Conservation (phyloP, 106 monocot species). For the Dactylorhiza incarnata region DNA sequence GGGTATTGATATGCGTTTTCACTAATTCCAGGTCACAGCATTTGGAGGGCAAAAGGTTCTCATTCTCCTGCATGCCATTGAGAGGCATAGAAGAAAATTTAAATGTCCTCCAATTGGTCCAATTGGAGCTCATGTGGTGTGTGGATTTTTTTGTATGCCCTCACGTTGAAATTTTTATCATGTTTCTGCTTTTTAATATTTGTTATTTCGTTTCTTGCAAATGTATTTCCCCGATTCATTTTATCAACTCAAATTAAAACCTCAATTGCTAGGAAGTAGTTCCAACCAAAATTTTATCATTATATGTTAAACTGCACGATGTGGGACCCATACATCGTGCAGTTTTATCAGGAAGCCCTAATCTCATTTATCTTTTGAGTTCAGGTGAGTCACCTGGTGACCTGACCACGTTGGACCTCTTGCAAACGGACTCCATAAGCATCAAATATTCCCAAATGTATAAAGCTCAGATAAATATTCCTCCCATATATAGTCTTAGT, state of each 20-base stretch:
- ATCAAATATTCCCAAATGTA: too few species aligned
- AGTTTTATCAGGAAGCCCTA: too few species aligned
- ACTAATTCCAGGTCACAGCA: slow-evolving; percentile 59
- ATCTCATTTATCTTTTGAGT: too few species aligned
- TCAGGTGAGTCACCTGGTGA: too few species aligned
- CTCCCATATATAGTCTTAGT: too few species aligned
- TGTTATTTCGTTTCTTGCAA: not conserved
- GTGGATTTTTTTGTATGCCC: not conserved
- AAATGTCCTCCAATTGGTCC: slow-evolving; percentile 78
- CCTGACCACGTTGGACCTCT: too few species aligned
- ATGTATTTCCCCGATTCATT: not conserved
- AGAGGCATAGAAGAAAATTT: slow-evolving; percentile 59
- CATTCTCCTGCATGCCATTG: slow-evolving; percentile 57
- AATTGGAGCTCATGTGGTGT: slow-evolving; percentile 84
- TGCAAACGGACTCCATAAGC: too few species aligned
- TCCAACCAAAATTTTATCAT: too few species aligned
- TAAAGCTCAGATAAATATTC: too few species aligned
- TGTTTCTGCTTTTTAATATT: not conserved
- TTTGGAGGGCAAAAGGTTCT: slow-evolving; percentile 95
- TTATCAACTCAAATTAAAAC: not conserved
- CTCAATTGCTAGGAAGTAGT: too few species aligned
- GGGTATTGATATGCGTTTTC: slow-evolving; percentile 6
- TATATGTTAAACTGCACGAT: too few species aligned
- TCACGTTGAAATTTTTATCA: not conserved
- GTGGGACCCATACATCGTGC: too few species aligned